These are phyloP conservation scores for Alternaria hordeiaustralica DNA, from an alignment of 2,329 filamentous ascomycete genomes.

Conservation along the genomic window DNA sequence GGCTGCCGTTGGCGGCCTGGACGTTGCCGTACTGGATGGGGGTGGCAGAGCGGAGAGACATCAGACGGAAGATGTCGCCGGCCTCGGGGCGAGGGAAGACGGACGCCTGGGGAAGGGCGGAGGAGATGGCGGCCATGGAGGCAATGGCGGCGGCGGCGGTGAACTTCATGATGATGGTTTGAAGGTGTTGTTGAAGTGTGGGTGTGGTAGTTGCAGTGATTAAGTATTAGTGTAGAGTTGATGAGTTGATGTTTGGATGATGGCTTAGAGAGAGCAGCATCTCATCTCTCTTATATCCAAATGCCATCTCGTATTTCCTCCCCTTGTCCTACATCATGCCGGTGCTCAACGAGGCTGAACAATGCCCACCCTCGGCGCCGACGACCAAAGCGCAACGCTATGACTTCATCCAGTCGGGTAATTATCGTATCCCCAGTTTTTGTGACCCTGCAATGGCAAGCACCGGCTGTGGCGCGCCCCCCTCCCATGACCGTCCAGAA, in stretches of 20 bases:
- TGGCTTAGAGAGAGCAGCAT: constrained; percentile 1
- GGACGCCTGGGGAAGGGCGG: constrained; percentile 34
- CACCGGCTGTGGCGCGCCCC: constrained; percentile 11
- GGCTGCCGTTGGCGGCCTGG: constrained; percentile 53
- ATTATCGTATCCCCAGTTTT: constrained; percentile 16
- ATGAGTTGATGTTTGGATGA: constrained; percentile 7
- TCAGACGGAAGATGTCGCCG: constrained; percentile 55
- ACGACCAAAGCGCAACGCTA: constrained; percentile 9
- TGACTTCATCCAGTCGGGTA: constrained; percentile 10
- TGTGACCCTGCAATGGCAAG: constrained; percentile 3
- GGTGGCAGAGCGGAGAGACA: constrained; percentile 59
- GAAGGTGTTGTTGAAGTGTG: constrained; percentile 6
- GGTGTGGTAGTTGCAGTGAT: constrained; percentile 9
- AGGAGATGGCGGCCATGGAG: constrained; percentile 29
- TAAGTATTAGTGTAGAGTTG: constrained; percentile 8
- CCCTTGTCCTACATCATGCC: constrained; percentile 8
- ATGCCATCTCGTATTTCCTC: constrained; percentile 2
- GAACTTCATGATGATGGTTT: constrained; percentile 41
- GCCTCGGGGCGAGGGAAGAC: constrained; percentile 30
- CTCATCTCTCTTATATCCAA: constrained; percentile 6
- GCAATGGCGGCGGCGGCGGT: constrained; percentile 30
- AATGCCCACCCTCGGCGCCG: constrained; percentile 3
- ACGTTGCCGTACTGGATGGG: constrained; percentile 57
- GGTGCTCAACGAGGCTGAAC: constrained; percentile 2
- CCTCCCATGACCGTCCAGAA: background rate